These are phyloP conservation scores for Colletotrichum euphorbiae DNA, from an alignment of 2,329 filamentous ascomycete genomes.

Conservation along the genomic window DNA sequence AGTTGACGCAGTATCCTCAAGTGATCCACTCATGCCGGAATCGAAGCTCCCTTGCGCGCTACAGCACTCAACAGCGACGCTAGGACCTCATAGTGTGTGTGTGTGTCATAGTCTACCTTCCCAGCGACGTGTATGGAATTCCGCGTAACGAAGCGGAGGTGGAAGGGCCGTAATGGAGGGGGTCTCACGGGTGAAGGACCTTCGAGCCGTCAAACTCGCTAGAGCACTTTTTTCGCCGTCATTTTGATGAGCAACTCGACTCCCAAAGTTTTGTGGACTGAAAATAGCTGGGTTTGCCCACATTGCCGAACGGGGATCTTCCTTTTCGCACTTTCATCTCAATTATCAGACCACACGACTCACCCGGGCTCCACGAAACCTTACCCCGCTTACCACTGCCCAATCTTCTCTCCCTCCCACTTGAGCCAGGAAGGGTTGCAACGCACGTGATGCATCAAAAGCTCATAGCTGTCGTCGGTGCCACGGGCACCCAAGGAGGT, in stretches of 20 bases:
- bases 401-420: background rate
- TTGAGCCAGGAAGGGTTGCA: background rate
- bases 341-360: background rate
- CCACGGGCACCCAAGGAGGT: slow-evolving; percentile 64
- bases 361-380: background rate
- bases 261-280: no score
- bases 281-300: no score
- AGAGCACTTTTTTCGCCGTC: no score
- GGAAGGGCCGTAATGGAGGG: background rate
- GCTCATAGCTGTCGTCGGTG: slow-evolving; percentile 58
- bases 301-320: no score
- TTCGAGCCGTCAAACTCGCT: no score
- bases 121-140: background rate
- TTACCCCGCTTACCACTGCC: background rate
- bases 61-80: background rate
- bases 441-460: slow-evolving; percentile 42
- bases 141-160: slow-evolving; percentile 2
- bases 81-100: no score
- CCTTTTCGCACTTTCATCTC: background rate
- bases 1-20: no score
- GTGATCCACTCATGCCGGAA: no score
- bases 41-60: no score
- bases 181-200: no score
- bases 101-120: no score
- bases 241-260: background rate